Evolutionary conservation across 2,329 filamentous ascomycete genomes (phyloP).

Genomic region (Truncatella angustata): DNA sequence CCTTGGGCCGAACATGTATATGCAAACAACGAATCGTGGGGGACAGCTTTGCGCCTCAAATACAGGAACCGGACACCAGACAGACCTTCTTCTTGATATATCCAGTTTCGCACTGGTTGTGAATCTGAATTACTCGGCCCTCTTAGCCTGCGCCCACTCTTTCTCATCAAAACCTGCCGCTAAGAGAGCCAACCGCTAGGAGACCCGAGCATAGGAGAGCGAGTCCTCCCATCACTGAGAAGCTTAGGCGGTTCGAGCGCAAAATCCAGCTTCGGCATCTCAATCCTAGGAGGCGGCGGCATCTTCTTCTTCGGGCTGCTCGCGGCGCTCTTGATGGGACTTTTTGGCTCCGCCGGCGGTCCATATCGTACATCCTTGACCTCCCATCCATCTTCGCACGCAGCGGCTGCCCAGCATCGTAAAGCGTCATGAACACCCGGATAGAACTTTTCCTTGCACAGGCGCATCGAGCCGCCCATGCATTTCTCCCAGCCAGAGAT

Average conservation of each 20-base stretch:
- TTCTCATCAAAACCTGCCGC: constrained; percentile 16
- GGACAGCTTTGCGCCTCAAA: no score
- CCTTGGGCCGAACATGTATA: no score
- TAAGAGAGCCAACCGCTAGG: constrained; percentile 32
- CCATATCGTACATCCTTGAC: constrained; percentile 78
- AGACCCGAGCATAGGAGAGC: no score
- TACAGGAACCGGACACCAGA: no score
- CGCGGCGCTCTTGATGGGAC: constrained; percentile 44
- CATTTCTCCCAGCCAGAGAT: constrained; percentile 89
- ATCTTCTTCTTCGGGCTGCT: constrained; percentile 42
- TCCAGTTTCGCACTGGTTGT: neutral
- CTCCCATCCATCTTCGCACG: constrained; percentile 84
- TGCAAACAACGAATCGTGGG: no score
- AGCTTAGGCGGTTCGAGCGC: constrained; percentile 29
- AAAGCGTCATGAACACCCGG: constrained; percentile 85
- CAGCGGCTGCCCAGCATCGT: constrained; percentile 86
- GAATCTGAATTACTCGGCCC: neutral
- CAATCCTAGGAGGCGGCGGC: constrained; percentile 58
- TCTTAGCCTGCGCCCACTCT: neutral
- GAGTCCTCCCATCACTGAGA: constrained; percentile 13
- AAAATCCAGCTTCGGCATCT: constrained; percentile 57
- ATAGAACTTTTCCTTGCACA: constrained; percentile 98
- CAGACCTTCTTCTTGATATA: no score
- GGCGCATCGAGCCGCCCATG: constrained; percentile 78
- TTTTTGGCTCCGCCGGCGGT: constrained; percentile 42